A percentile compares a stretch with the other conserved stretches of the same genome.
These are phyloP conservation scores for Casuarina cunninghamiana DNA, from an alignment of 306 rosid species.

Conservation along the genomic window DNA sequence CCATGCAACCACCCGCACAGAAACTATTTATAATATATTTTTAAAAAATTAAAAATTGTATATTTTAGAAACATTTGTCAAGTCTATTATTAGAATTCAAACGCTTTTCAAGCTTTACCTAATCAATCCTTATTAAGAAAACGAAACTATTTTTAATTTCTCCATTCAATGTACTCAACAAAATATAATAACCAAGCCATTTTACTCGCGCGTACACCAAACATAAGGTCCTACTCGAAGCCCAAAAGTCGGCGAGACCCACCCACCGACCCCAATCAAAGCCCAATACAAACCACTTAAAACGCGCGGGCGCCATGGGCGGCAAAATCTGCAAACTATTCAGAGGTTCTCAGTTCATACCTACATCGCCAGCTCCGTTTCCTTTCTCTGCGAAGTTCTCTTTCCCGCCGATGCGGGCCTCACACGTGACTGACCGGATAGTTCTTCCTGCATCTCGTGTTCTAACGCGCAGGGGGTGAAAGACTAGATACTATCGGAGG, in stretches of 20 bases:
- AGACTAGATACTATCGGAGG: no score
- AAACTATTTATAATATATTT: no score
- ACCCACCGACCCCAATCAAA: neutral
- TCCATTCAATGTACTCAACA: no score
- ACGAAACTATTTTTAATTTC: no score
- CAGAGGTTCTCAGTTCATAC: neutral
- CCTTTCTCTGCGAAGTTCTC: neutral
- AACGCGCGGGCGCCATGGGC: conserved; percentile 23
- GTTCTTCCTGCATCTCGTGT: neutral
- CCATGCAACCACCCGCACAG: no score
- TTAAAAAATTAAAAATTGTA: no score
- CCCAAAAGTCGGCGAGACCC: neutral
- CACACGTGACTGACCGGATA: neutral
- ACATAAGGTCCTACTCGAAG: neutral
- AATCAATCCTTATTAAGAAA: no score
- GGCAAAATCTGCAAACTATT: conserved; percentile 12
- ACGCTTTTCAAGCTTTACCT: no score
- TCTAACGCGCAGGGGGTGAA: neutral
- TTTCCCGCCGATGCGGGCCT: neutral
- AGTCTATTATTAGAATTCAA: no score
- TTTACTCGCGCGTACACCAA: neutral
- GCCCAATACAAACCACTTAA: neutral
- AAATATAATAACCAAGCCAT: no score
- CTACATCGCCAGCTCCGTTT: neutral
- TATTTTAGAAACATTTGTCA: no score